Conservation (phyloP, 108 stramenopile genomes). For the Fragilaria radians region DNA sequence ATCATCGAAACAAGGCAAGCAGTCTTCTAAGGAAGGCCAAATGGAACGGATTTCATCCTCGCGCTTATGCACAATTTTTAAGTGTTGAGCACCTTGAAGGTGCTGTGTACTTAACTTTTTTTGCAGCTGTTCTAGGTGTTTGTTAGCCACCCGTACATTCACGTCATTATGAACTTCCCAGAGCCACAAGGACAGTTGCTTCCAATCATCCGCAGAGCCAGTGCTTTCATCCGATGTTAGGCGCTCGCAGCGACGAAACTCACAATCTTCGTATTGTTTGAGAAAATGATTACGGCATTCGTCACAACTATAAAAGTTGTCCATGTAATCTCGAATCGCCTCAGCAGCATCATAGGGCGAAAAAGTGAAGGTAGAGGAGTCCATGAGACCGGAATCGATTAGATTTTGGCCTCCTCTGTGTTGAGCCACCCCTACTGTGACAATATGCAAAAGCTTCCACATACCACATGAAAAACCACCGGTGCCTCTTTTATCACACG, state of each 20-base stretch:
- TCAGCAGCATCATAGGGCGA: conserved; percentile 37
- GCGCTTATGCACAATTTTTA: not conserved
- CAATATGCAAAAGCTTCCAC: conserved; percentile 77
- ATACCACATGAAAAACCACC: conserved; percentile 73
- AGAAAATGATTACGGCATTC: conserved; percentile 67
- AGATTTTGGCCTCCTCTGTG: conserved; percentile 41
- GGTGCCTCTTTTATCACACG: conserved; percentile 16
- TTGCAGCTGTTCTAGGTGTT: conserved; percentile 1
- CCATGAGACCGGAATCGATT: conserved; percentile 33
- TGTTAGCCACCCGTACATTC: conserved; percentile 46
- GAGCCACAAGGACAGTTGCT: conserved; percentile 68
- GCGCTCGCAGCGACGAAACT: conserved; percentile 61
- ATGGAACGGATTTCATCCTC: conserved; percentile 13
- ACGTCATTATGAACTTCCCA: conserved; percentile 85
- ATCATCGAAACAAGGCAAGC: conserved; percentile 27
- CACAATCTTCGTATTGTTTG: conserved; percentile 64
- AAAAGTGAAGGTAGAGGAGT: conserved; percentile 15
- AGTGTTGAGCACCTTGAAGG: not conserved
- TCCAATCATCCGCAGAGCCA: conserved; percentile 54
- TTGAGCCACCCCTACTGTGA: conserved; percentile 71
- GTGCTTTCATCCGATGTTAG: conserved; percentile 21
- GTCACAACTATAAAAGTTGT: conserved; percentile 70
- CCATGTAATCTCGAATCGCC: conserved; percentile 50
- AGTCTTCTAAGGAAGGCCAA: conserved; percentile 29
- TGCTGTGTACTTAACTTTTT: not conserved